Percentiles rank a stretch among this genome's conserved stretches.
These are phyloP conservation scores for Pleurotus platypus DNA, from an alignment of 768 basidiomycete species.

Conservation along the genomic window DNA sequence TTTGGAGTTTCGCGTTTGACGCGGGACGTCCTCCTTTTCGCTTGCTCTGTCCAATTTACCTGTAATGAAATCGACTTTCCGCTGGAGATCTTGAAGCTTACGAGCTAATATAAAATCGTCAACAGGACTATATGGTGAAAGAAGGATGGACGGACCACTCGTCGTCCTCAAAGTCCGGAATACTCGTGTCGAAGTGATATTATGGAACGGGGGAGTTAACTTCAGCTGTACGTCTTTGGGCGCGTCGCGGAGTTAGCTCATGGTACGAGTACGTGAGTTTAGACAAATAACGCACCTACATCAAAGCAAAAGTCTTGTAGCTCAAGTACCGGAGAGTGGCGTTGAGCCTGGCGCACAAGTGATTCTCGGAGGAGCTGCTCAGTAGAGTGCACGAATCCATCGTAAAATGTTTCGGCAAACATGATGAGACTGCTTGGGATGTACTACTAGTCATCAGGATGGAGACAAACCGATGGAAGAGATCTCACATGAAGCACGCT, in stretches of 20 bases:
- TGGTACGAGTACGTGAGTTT: not conserved
- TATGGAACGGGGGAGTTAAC: not conserved
- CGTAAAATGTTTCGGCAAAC: not conserved
- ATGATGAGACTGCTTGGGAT: not conserved
- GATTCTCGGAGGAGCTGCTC: not conserved
- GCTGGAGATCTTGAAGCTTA: too few species aligned
- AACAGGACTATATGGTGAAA: too few species aligned
- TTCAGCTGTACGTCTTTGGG: not conserved
- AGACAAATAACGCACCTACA: not conserved
- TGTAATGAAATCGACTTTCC: too few species aligned
- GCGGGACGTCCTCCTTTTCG: too few species aligned
- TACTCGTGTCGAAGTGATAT: not conserved
- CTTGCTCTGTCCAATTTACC: too few species aligned
- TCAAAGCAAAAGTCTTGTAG: not conserved
- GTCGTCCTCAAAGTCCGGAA: not conserved
- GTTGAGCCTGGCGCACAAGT: not conserved
- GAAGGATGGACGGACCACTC: too few species aligned
- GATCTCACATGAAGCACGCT: not conserved
- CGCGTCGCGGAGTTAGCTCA: not conserved
- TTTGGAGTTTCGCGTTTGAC: too few species aligned
- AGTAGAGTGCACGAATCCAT: not conserved
- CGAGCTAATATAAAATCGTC: too few species aligned
- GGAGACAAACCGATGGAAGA: too few species aligned
- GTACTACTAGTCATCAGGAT: not conserved
- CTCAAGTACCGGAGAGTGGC: not conserved